Base-by-base conservation (phyloP, 2,329 filamentous ascomycete species). In the Fusarium tjaetaba region DNA sequence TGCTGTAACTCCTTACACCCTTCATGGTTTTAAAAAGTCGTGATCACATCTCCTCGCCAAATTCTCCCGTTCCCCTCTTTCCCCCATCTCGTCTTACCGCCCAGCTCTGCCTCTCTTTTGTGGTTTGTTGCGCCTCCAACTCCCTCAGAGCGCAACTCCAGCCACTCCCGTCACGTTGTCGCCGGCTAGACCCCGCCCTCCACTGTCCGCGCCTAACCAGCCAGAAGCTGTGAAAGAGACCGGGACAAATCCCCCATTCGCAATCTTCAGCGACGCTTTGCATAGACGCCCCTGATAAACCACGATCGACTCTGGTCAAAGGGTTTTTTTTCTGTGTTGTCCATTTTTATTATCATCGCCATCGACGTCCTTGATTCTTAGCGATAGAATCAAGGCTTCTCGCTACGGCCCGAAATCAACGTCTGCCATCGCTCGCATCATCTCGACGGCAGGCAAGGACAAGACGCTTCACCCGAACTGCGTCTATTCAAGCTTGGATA, bases 101-200 rank as follows among this genome's bases (percentile, higher is more conserved):
- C 46, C 68, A 63, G 53, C 48, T 45, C 68, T 55, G 51, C 61
- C 56, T 64, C 48, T 48, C 46, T 60, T 65, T 45, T 57, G 51
- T 56, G 28, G 56, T 58, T 56, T 55, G 61, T 60, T 70, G 55
- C 61, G 72, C 69, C 61, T 74, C 58, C 61, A 67, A 56, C 59
- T 74, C 56, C 42, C 68, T 64, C 71, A 20, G 42, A 65, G 66
- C 71, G 74, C 61, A 65, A 68, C 70, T 75, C 65, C 72, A 77
- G 75, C 76, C 76, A 78, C 73, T 78, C 76, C 71, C 65, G 71
- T 78, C 76, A 77, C 76, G 76, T 78, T 78, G 76, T 78, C 66
- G 65, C 60, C 56, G 55, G 59, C 60, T 61, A 73, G 73, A 78
- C 76, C 76, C 76, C 76, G 76, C 76, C 75, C 70, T 77, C 65